Conservation (phyloP, 352 stramenopile genomes). For the Phytophthora sojae region DNA sequence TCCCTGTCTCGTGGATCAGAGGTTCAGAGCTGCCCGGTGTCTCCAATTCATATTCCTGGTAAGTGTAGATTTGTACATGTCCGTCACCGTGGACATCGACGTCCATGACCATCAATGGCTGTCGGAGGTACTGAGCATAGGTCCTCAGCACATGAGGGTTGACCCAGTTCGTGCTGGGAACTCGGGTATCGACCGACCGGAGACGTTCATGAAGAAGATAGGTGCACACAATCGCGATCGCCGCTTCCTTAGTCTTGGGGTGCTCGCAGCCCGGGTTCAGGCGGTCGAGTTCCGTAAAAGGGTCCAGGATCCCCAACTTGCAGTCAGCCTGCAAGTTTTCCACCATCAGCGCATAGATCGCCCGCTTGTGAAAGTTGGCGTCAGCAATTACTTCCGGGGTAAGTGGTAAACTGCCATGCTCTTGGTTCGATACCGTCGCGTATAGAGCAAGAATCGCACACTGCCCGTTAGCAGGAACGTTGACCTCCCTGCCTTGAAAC, state of each 20-base stretch:
- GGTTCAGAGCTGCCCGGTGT: no score
- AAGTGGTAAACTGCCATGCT: background rate
- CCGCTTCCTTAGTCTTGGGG: background rate
- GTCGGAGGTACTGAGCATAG: background rate
- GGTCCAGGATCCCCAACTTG: background rate
- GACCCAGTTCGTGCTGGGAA: background rate
- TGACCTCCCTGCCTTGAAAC: background rate
- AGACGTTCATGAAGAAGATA: background rate
- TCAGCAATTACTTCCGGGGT: background rate
- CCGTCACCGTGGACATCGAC: background rate
- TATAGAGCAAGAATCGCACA: background rate
- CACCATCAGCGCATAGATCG: background rate
- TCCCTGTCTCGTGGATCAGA: no score
- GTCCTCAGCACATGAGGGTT: background rate
- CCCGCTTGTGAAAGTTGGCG: background rate
- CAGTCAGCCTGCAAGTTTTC: background rate
- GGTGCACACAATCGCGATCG: background rate
- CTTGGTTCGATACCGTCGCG: background rate
- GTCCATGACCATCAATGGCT: background rate
- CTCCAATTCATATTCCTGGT: background rate
- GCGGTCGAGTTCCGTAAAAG: background rate
- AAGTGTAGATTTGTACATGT: background rate
- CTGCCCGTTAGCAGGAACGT: background rate
- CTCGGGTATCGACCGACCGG: background rate
- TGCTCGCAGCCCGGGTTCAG: background rate